Evolutionary conservation across 164 flowering plant species (phyloP), one percentile per base, ranked within the genome.

Genomic region (Aristolochia californica): DNA sequence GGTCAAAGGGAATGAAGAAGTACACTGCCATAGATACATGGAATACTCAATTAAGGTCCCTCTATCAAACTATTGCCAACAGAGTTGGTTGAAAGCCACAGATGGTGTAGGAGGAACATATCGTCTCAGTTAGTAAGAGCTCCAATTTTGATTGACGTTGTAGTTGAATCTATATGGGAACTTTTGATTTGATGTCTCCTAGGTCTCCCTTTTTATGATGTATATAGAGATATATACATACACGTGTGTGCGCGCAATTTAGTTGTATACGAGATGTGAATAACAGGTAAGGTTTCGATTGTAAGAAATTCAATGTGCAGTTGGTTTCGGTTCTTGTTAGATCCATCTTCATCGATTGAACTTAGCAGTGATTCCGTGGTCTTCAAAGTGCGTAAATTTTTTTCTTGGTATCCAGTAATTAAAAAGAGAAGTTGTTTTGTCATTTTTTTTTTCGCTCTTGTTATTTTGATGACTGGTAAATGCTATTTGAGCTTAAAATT

Each of bases 1-100:
- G 98, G 74, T 87, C 95, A 11, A 94, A 90, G 77, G 99, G 97
- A 56, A 82, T 81, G 93, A 85, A 85, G 68, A 89, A 87, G 72
- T 86, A 83, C 60, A 63, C 83, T 11, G 96, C 97, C n/a, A 69
- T 94, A 53, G 96, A 94, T 40, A 94, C 90, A 70, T 94, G 99
- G 99, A 94, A 90, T 78, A 77, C 89, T 13, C 99, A 90, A 78
- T 87, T 94, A 9, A 77, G 67, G 68, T 83, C 93, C 20, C 81
- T 94, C 15, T 79, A 75, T 58, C 96, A 82, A 63, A 86, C 88
- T 40, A 62, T 94, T 25, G 63, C 76, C 78, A 89, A 83, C 66
- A 66, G 93, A 58, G 80, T 93, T 10, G 75, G 75, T 62, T 81
- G 73, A 81, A 10, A 48, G 23, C 15, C 18, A 13, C 21, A 23